Base-by-base conservation (phyloP, 78 protist species). In the Isochrysis galbana region DNA sequence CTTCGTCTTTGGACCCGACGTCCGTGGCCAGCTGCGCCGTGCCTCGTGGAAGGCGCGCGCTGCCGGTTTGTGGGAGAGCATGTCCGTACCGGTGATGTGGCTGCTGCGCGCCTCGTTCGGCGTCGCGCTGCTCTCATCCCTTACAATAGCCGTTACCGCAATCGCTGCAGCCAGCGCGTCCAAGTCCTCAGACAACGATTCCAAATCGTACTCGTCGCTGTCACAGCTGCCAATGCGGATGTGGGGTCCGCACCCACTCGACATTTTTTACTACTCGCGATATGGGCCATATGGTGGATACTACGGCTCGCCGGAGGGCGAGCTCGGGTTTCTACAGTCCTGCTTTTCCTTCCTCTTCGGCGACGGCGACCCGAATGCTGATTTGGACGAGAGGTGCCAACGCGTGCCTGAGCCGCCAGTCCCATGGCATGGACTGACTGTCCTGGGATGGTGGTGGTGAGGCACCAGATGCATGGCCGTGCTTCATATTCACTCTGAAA, bases 331-430 rank as follows among this genome's bases (percentile, higher is more conserved):
- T 32, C 74, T 61, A 32, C 74, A 61, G 74, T 54, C 82, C 14
- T 69, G 38, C 38, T 88, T 88, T 51, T 88, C 91, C 25, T 26
- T 88, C 82, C 91, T 88, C 91, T 88, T 88, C 51, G 91, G 91
- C 0, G 91, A 87, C 74, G 90, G 90, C 11, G 46, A 87, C 61
- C 90, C 90, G 42, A 87, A 87, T 26, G 90, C 61, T 5, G 32
- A 87, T 11, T 34, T 87, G 44, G 90, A 1, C 1, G 46, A 86
- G 70, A n/a, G n/a, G n/a, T n/a, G n/a, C n/a, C n/a, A n/a, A n/a
- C n/a, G n/a, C n/a, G n/a, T n/a, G n/a, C n/a, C n/a, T n/a, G n/a
- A n/a, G n/a, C n/a, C n/a, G n/a, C n/a, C n/a, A n/a, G n/a, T n/a
- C n/a, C n/a, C n/a, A n/a, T n/a, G n/a, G n/a, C n/a, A n/a, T n/a